These are phyloP conservation scores for Peniophora sp. DNA, from an alignment of 1,284 basidiomycete species.

Conservation along the genomic window DNA sequence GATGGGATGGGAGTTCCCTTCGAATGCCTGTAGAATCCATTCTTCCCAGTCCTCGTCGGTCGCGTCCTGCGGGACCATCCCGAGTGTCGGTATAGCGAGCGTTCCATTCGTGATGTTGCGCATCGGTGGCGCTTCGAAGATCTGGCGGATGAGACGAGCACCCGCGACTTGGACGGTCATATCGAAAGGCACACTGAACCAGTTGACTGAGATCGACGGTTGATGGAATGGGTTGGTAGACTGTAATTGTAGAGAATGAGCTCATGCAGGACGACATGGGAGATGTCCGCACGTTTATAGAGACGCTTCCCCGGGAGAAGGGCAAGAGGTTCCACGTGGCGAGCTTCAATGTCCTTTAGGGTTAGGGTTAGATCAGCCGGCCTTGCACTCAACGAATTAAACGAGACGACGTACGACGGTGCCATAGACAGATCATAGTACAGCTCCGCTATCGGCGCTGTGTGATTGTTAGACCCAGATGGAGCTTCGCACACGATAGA, in stretches of 20 bases:
- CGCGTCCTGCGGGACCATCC: constrained; percentile 31
- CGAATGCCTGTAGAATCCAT: constrained; percentile 35
- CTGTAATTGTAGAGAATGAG: too few relatives aligned
- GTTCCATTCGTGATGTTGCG: background rate
- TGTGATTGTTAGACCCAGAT: background rate
- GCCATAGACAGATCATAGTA: constrained; percentile 21
- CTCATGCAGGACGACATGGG: background rate
- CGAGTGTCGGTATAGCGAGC: constrained; percentile 10
- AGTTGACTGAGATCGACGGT: constrained; percentile 39
- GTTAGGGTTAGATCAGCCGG: too few relatives aligned
- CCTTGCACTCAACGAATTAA: background rate
- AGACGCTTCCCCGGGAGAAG: constrained; percentile 43
- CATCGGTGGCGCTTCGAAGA: constrained; percentile 33
- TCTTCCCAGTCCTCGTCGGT: constrained; percentile 34
- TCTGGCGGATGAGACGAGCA: constrained; percentile 34
- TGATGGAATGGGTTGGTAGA: constrained; percentile 36
- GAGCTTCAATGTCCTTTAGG: constrained; percentile 38
- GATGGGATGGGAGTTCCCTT: constrained; percentile 47
- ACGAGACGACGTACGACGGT: background rate
- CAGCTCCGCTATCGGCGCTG: constrained; percentile 37
- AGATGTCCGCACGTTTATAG: constrained; percentile 28
- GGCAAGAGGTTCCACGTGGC: constrained; percentile 46
- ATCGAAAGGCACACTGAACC: constrained; percentile 40
- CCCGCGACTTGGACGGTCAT: constrained; percentile 41
- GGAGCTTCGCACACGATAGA: background rate